Evolutionary conservation across 2,329 filamentous ascomycete genomes (phyloP), one percentile per base, ranked within the genome.

Genomic region (Trichoderma oligosporum): DNA sequence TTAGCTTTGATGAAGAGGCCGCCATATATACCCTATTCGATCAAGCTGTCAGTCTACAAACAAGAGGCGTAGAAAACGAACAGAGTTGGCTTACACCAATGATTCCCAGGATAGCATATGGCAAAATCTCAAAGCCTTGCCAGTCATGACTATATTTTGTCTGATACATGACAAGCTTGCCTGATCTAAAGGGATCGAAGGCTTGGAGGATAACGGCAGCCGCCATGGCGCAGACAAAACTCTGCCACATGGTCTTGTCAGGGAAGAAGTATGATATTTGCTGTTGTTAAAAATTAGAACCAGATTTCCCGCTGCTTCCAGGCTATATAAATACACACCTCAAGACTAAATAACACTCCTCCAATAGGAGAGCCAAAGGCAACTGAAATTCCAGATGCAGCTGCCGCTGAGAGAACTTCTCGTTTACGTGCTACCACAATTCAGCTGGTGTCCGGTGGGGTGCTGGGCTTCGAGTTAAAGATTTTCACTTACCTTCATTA

Each of bases 211-310:
- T 91, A 35, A 97, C 90, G 16, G 94, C 93, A 14, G 92, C 94
- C n/a, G 96, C 90, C 92, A 97, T 97, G 69, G 94, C 94, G 67
- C 94, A 97, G 38, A 99, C 94, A 68, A 99, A 99, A 67, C 91
- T 96, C 71, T 97, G 94, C 94, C 94, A 99, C 94, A 99, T 97
- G 8, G 94, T 97, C 73, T 97, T 97, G 74, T 97, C 93, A 0
- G 94, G 93, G 65, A 97, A 97, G 72, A 97, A 97, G 71, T 97
- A 97, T 1, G 91, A 96, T 2, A 97, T 78, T 81, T 96, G 91
- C 82, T 89, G 59, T n/a, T 22, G 4, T 27, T 6, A 8, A 20
- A 27, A 36, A 45, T 20, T 45, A 29, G 20, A 33, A 18, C 2
- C 20, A 6, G 39, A 5, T 2, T 8, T 22, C 4, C 35, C 31